Percentiles rank a stretch among this genome's conserved stretches.
These are phyloP conservation scores for Dichomitus squalens DNA, from an alignment of 1,284 basidiomycete genomes.

Conservation along the genomic window DNA sequence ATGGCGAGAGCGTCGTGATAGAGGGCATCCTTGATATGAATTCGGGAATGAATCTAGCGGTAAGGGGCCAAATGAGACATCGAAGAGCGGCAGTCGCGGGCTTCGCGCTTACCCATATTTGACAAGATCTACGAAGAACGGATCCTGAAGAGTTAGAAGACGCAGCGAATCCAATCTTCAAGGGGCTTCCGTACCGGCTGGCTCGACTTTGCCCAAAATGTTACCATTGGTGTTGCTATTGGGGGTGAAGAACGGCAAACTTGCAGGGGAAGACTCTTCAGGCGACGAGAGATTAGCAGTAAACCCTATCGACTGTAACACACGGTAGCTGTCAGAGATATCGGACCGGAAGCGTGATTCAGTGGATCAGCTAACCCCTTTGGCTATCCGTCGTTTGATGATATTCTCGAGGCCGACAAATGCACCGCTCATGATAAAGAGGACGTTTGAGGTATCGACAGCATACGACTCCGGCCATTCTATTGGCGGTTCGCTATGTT, in stretches of 20 bases:
- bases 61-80: not conserved
- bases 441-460: conserved; percentile 86
- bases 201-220: conserved; percentile 69
- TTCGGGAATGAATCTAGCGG: conserved; percentile 84
- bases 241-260: conserved; percentile 73
- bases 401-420: conserved; percentile 91
- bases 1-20: conserved; percentile 78
- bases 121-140: conserved; percentile 62
- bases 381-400: conserved; percentile 76
- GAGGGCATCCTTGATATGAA: conserved; percentile 91
- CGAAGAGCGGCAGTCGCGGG: not conserved
- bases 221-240: conserved; percentile 57
- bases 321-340: not conserved
- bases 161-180: not conserved
- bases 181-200: conserved; percentile 46
- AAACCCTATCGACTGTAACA: conserved; percentile 82
- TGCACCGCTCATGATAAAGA: conserved; percentile 92
- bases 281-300: conserved; percentile 62
- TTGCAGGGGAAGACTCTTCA: conserved; percentile 38
- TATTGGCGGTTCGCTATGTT: conserved; percentile 27
- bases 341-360: not conserved
- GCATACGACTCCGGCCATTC: conserved; percentile 71
- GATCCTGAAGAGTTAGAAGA: not conserved
- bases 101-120: conserved; percentile 69
- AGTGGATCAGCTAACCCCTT: conserved; percentile 63